A percentile compares a stretch with the other conserved stretches of the same genome.
Conservation (phyloP, 768 basidiomycete species). For the Phylloporus arenicola region DNA sequence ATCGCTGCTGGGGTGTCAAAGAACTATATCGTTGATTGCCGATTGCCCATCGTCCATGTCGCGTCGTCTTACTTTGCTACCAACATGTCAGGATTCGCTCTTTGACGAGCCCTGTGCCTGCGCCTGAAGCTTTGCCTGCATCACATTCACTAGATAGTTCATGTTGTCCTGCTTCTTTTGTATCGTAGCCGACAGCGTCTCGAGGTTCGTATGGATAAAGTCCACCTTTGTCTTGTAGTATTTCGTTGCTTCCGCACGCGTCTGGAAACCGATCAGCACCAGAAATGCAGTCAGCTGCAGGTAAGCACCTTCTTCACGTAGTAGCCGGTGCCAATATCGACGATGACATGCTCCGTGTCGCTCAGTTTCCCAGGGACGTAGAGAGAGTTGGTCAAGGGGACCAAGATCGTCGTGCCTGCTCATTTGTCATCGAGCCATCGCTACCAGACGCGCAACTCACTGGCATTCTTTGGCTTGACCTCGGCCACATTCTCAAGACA, state of each 20-base stretch:
- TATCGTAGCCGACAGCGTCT: conserved; percentile 83
- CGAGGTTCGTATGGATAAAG: conserved; percentile 78
- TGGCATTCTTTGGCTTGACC: conserved; percentile 64
- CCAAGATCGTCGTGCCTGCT: conserved; percentile 80
- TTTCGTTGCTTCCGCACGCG: conserved; percentile 69
- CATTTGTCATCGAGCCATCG: neutral
- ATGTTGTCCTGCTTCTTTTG: conserved; percentile 88
- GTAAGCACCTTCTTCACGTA: conserved; percentile 81
- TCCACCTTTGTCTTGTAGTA: conserved; percentile 80
- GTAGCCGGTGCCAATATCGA: conserved; percentile 96
- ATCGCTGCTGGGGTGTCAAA: neutral
- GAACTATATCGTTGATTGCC: neutral
- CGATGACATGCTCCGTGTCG: conserved; percentile 81
- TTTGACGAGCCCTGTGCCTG: conserved; percentile 18
- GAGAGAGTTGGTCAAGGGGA: conserved; percentile 90
- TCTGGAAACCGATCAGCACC: conserved; percentile 41
- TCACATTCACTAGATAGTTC: conserved; percentile 63
- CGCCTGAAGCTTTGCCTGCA: conserved; percentile 56
- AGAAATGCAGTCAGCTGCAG: conserved; percentile 6
- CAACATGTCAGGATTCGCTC: conserved; percentile 14
- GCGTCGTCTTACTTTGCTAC: neutral
- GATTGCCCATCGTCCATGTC: neutral
- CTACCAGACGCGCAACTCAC: conserved; percentile 28
- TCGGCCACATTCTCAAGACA: conserved; percentile 80
- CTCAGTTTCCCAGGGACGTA: conserved; percentile 90